Evolutionary conservation across 768 basidiomycete species (phyloP).

Genomic region (Clavulina sp.): DNA sequence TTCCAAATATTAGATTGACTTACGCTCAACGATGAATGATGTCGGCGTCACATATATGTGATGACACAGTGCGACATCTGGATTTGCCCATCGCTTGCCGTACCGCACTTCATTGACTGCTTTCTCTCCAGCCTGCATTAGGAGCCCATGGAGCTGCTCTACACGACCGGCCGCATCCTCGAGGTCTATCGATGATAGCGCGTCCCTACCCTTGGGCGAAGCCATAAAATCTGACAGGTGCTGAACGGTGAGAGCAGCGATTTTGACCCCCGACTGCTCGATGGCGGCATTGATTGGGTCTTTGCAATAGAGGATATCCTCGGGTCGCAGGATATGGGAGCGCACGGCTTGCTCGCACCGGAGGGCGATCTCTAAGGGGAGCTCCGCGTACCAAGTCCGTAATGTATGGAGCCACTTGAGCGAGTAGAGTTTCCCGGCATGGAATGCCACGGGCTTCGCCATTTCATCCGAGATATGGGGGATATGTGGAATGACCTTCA

Average conservation of each 20-base stretch:
- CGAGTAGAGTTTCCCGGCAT: background rate
- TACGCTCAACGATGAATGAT: background rate
- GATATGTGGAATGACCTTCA: background rate
- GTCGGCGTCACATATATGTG: background rate
- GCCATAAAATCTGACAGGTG: background rate
- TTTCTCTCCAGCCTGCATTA: background rate
- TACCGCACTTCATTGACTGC: background rate
- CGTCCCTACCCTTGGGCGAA: background rate
- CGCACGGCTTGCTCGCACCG: background rate
- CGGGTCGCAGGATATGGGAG: background rate
- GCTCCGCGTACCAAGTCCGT: background rate
- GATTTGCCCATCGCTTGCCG: background rate
- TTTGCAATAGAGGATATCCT: slow-evolving; percentile 1
- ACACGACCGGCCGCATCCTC: background rate
- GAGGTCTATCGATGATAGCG: too few relatives aligned
- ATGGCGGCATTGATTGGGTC: background rate
- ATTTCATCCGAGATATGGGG: background rate
- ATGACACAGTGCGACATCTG: background rate
- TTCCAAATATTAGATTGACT: background rate
- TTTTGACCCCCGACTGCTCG: background rate
- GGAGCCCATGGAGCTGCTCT: background rate
- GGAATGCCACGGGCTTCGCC: background rate
- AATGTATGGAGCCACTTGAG: background rate
- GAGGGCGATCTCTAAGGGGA: slow-evolving; percentile 5
- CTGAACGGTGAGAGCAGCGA: slow-evolving; percentile 1